Percentiles rank a stretch among this genome's conserved stretches.
Conservation (phyloP, 2,329 filamentous ascomycete genomes). For the Fusarium coicis region DNA sequence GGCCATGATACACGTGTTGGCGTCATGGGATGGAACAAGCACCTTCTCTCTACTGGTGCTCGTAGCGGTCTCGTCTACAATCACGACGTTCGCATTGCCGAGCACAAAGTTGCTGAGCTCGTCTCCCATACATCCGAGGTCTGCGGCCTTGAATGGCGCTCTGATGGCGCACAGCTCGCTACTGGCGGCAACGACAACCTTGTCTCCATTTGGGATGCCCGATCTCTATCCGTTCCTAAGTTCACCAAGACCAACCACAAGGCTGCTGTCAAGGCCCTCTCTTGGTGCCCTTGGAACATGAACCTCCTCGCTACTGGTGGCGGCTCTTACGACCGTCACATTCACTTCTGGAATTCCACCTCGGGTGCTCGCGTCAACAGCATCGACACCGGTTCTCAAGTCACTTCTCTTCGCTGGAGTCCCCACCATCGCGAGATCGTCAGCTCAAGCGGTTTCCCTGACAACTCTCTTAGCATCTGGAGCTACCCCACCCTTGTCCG, state of each 20-base stretch:
- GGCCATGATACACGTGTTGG: slow-evolving; percentile 96
- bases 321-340: slow-evolving; percentile 95
- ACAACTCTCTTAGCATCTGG: slow-evolving; percentile 99
- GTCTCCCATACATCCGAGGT: slow-evolving; percentile 98
- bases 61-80: slow-evolving; percentile 97
- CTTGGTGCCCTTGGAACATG: slow-evolving; percentile 99
- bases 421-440: slow-evolving; percentile 98
- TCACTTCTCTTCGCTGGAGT: slow-evolving; percentile 96
- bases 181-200: slow-evolving; percentile 99
- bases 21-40: slow-evolving; percentile 99
- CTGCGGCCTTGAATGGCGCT: slow-evolving; percentile 96
- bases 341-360: slow-evolving; percentile 99
- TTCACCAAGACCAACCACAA: slow-evolving; percentile 99
- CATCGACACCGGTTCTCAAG: slow-evolving; percentile 98
- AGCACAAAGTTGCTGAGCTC: slow-evolving; percentile 98
- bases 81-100: slow-evolving; percentile 96
- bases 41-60: slow-evolving; percentile 92
- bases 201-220: slow-evolving; percentile 98
- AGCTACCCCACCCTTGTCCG: slow-evolving; percentile 97
- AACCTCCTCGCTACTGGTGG: slow-evolving; percentile 97
- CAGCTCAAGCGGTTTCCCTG: slow-evolving; percentile 97
- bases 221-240: slow-evolving; percentile 91
- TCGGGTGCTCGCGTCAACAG: slow-evolving; percentile 98
- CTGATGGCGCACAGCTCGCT: slow-evolving; percentile 94
- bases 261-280: slow-evolving; percentile 96